These are phyloP conservation scores for Pyrrhoderma noxium DNA, from an alignment of 1,284 basidiomycete species.

Conservation along the genomic window DNA sequence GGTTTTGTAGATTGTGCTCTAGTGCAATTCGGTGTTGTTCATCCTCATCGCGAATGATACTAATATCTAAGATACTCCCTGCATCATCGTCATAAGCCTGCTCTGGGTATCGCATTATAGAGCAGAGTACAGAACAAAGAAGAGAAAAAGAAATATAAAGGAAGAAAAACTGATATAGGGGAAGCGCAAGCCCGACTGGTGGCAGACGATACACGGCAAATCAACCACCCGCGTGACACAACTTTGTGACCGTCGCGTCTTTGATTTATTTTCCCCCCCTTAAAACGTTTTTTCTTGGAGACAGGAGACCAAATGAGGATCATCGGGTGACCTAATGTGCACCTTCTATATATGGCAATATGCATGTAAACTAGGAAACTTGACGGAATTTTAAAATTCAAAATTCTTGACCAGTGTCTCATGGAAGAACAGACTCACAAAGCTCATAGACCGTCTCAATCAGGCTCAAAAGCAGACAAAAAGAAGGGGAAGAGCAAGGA, in stretches of 20 bases:
- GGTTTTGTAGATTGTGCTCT: conserved; percentile 64
- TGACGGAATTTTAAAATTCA: background rate
- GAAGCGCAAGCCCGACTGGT: too few relatives aligned
- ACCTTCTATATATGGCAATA: too few relatives aligned
- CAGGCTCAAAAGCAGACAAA: conserved; percentile 59
- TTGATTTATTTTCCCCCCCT: background rate
- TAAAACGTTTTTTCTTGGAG: too few relatives aligned
- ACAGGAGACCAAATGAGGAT: too few relatives aligned
- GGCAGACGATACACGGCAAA: too few relatives aligned
- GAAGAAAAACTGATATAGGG: background rate
- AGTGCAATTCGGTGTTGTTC: conserved; percentile 67
- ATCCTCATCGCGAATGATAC: conserved; percentile 60
- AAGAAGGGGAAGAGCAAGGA: conserved; percentile 52
- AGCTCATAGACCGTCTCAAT: conserved; percentile 56
- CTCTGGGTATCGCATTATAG: conserved; percentile 12
- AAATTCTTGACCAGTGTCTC: background rate
- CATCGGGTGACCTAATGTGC: too few relatives aligned
- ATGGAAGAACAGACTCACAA: conserved; percentile 74
- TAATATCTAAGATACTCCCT: conserved; percentile 26
- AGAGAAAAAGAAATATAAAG: conserved; percentile 1
- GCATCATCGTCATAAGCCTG: conserved; percentile 4
- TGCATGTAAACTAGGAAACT: background rate
- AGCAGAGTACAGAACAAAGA: background rate
- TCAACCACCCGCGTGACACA: conserved; percentile 8
- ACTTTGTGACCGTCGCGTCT: conserved; percentile 1